These are phyloP conservation scores for Kodamaea anthophila DNA, from an alignment of 1,139 yeast genomes.

Conservation along the genomic window DNA sequence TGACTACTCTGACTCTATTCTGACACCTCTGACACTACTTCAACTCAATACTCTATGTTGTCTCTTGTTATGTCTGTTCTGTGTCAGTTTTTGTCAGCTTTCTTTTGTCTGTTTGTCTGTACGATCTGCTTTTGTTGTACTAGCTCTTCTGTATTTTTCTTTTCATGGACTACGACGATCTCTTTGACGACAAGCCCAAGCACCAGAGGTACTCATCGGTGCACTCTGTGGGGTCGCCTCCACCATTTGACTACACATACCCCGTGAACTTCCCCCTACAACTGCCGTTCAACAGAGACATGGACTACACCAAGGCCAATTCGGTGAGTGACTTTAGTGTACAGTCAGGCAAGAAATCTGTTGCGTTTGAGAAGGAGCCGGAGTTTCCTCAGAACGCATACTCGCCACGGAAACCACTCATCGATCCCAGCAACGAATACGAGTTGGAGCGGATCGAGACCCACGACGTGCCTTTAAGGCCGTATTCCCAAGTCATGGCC, in stretches of 20 bases:
- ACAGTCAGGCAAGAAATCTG: no score
- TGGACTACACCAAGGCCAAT: no score
- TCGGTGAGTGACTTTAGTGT: no score
- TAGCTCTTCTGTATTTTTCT: neutral
- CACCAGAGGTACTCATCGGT: slow-evolving; percentile 8
- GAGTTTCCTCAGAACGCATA: slow-evolving; percentile 30
- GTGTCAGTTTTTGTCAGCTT: neutral
- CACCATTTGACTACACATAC: neutral
- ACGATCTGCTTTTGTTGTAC: neutral
- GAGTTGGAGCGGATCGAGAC: slow-evolving; percentile 19
- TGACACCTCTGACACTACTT: neutral
- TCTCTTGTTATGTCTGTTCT: neutral
- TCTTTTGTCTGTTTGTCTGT: neutral
- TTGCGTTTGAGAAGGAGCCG: slow-evolving; percentile 32
- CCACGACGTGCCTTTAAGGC: slow-evolving; percentile 13
- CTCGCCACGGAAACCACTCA: slow-evolving; percentile 21
- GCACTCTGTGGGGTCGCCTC: slow-evolving; percentile 5
- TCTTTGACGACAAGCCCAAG: slow-evolving; percentile 4
- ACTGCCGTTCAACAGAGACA: no score
- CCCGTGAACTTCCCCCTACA: no score
- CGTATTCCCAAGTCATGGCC: slow-evolving; percentile 19
- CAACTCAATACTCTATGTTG: neutral
- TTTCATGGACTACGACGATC: slow-evolving; percentile 3
- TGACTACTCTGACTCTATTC: neutral
- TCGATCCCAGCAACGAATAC: slow-evolving; percentile 18